Evolutionary conservation across 1,139 yeast genomes (phyloP), one percentile per base, ranked within the genome.

Genomic region (Insectozyma bohioensis): DNA sequence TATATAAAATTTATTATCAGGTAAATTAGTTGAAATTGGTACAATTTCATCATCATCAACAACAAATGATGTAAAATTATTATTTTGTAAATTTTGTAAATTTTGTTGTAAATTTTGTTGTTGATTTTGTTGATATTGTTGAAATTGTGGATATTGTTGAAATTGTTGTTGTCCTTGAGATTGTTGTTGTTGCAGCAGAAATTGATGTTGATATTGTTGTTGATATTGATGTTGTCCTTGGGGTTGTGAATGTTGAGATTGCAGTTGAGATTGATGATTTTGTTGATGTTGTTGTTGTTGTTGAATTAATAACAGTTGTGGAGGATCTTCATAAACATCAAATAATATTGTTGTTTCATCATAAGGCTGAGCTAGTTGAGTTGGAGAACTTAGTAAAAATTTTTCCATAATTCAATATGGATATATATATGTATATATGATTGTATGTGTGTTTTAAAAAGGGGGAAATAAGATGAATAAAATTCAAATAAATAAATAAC

Each of bases 381-480:
- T 53, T 13, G 74, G 75, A 24, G 72, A 65, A 51, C 73, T 66
- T 65, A 68, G 58, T 33, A 67, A 58, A 45, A 56, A 67, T 43
- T 67, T 65, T 37, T 68, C 74, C 74, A 68, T 67, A 12, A 22
- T 39, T n/a, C n/a, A n/a, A n/a, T n/a, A n/a, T n/a, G n/a, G n/a
- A n/a, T n/a, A n/a, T n/a, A n/a, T n/a, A n/a, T n/a, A n/a, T n/a
- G n/a, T n/a, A n/a, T n/a, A n/a, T n/a, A n/a, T n/a, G n/a, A n/a
- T n/a, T n/a, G n/a, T n/a, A n/a, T n/a, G n/a, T n/a, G n/a, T n/a
- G n/a, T n/a, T n/a, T n/a, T n/a, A n/a, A n/a, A n/a, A n/a, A n/a
- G n/a, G n/a, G n/a, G n/a, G n/a, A n/a, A n/a, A n/a, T n/a, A n/a
- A n/a, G n/a, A n/a, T n/a, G n/a, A n/a, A n/a, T n/a, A n/a, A n/a